Conservation (phyloP, 352 stramenopile genomes). For the Phytopythium boreale region DNA sequence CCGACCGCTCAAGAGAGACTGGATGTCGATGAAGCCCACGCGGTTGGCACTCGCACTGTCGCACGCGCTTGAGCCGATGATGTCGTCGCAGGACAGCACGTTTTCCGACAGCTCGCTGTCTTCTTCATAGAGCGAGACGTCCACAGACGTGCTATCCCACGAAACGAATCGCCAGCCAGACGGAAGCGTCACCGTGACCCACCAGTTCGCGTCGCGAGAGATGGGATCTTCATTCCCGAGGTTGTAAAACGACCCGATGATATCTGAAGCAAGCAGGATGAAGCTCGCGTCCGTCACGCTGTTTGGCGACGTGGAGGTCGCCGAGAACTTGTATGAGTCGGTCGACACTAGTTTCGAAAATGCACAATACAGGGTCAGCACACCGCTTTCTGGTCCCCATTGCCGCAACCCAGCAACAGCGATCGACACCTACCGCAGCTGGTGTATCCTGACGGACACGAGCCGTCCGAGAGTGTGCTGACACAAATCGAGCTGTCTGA, state of each 20-base stretch:
- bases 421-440: conserved; percentile 32
- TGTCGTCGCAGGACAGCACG: conserved; percentile 44
- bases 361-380: neutral
- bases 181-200: conserved; percentile 66
- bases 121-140: conserved; percentile 41
- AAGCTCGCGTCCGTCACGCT: conserved; percentile 66
- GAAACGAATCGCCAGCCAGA: conserved; percentile 64
- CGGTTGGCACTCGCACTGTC: conserved; percentile 27
- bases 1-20: conserved; percentile 54
- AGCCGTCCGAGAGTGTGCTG: conserved; percentile 36
- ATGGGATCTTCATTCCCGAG: conserved; percentile 54
- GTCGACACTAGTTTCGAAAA: conserved; percentile 37
- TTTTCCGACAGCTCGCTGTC: conserved; percentile 17
- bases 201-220: conserved; percentile 50
- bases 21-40: conserved; percentile 64
- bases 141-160: conserved; percentile 52
- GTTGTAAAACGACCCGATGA: conserved; percentile 71
- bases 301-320: conserved; percentile 51
- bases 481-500: conserved; percentile 41
- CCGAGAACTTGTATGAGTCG: conserved; percentile 68
- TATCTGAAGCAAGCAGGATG: conserved; percentile 67
- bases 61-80: conserved; percentile 51
- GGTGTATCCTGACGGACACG: conserved; percentile 57
- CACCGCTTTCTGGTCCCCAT: neutral
- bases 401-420: neutral